Base-by-base conservation (phyloP, 225 moss, liverwort and hornwort species). In the Polytrichum formosum region DNA sequence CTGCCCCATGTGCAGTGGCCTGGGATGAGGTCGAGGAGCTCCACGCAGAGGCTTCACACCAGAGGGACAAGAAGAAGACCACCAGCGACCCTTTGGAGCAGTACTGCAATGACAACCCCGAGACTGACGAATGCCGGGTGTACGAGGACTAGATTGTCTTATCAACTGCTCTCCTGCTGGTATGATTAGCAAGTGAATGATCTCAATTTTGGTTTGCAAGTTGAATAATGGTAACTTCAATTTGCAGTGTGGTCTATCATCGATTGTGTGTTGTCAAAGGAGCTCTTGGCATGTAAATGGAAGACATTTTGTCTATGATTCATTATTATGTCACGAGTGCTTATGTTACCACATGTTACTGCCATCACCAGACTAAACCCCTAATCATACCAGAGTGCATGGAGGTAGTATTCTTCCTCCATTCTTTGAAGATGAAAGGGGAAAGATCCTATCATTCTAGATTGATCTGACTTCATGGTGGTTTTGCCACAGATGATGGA, bases 11-110 rank as follows among this genome's bases (percentile, higher is more conserved):
- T 60, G 86, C 86, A 28, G 86, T 78, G 9, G 80, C 86, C 55
- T 87, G 86, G 86, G 86, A 87, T 64, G 86, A 87, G 68, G 86
- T 87, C 5, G 86, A 87, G 61, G 86, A 87, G 80, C 74, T 73
- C 0, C 54, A 73, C 5, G 86, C 86, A 0, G 86, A 74, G 23
- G 78, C 65, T 5, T 54, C 80, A 0, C 76, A 87, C 61, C 76
- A 76, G 78, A 63, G 76, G 21, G 60, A 61, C 5, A 63, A 53
- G 4, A 29, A 26, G 35, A 72, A 76, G 71, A 65, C 61, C 59
- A 17, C 16, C 19, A 74, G 73, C 7, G 86, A 87, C 61, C 86
- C 86, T 2, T 70, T 87, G 76, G 86, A 87, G 67, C 53, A 28
- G 0, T 87, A 78, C 55, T 87, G 86, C 28, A 78, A 66, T 1